These are phyloP conservation scores for Tausonia pullulans DNA, from an alignment of 1,284 basidiomycete genomes.

Conservation along the genomic window DNA sequence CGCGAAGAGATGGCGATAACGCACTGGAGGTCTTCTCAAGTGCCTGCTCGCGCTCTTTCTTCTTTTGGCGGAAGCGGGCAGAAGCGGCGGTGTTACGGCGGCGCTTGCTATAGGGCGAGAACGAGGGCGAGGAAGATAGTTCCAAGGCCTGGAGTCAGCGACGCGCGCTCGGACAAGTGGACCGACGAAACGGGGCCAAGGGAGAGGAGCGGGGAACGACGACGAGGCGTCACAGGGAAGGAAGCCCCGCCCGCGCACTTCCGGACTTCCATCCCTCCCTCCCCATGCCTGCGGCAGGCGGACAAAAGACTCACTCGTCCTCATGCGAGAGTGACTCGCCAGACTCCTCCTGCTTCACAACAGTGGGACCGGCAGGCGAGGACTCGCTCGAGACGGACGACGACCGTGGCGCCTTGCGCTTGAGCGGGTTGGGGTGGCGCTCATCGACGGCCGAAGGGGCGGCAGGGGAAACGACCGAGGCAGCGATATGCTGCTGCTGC, in stretches of 20 bases:
- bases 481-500: background rate
- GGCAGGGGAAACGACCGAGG: background rate
- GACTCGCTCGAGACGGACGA: background rate
- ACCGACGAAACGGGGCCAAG: too few species aligned
- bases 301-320: conserved; percentile 10
- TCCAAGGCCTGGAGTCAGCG: too few species aligned
- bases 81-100: conserved; percentile 90
- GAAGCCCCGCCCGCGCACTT: too few species aligned
- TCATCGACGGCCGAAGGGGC: background rate
- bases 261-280: too few species aligned
- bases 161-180: too few species aligned
- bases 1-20: conserved; percentile 13
- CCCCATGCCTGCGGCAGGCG: background rate
- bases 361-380: background rate
- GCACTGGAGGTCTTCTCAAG: conserved; percentile 67
- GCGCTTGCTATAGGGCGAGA: conserved; percentile 48
- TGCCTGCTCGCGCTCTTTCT: conserved; percentile 94
- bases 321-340: conserved; percentile 8
- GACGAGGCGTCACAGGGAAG: too few species aligned
- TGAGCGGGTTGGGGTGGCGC: background rate
- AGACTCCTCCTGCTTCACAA: too few species aligned
- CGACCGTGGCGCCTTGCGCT: background rate
- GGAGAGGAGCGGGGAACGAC: too few species aligned
- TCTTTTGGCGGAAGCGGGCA: conserved; percentile 95
- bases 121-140: background rate